A percentile compares a stretch with the other conserved stretches of the same genome.
Evolutionary conservation across 345 rosid species (phyloP).

Genomic region (Ceriops decandra): DNA sequence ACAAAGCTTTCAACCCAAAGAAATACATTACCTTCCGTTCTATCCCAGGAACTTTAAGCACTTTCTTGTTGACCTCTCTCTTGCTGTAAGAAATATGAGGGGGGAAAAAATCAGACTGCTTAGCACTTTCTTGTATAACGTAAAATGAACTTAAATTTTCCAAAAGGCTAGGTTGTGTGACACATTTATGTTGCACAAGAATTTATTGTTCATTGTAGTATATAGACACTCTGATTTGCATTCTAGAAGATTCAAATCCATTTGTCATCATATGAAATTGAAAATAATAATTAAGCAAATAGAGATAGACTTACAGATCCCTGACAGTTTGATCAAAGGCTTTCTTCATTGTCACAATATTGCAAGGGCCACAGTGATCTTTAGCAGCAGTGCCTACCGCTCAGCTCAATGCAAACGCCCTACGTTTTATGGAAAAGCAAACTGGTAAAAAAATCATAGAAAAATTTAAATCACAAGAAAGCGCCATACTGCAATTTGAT

Average conservation of each 20-base stretch:
- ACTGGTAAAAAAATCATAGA: too few relatives aligned
- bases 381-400: conserved; percentile 8
- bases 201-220: not conserved
- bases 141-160: not conserved
- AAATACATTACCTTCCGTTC: conserved; percentile 70
- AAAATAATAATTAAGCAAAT: not conserved
- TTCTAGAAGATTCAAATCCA: not conserved
- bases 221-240: not conserved
- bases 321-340: conserved; percentile 85
- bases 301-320: conserved; percentile 66
- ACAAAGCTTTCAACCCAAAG: too few relatives aligned
- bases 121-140: not conserved
- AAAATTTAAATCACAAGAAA: too few relatives aligned
- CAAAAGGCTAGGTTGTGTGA: not conserved
- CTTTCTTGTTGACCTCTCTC: conserved; percentile 94
- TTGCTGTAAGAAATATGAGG: conserved; percentile 45
- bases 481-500: too few relatives aligned
- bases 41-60: conserved; percentile 91
- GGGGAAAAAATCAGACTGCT: not conserved
- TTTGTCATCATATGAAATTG: not conserved
- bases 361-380: conserved; percentile 19
- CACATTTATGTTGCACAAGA: not conserved
- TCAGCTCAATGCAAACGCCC: conserved; percentile 2
- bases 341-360: conserved; percentile 66
- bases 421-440: too few relatives aligned